Evolutionary conservation across 306 rosid genomes (phyloP).

Genomic region (Gastrolobium bilobum): DNA sequence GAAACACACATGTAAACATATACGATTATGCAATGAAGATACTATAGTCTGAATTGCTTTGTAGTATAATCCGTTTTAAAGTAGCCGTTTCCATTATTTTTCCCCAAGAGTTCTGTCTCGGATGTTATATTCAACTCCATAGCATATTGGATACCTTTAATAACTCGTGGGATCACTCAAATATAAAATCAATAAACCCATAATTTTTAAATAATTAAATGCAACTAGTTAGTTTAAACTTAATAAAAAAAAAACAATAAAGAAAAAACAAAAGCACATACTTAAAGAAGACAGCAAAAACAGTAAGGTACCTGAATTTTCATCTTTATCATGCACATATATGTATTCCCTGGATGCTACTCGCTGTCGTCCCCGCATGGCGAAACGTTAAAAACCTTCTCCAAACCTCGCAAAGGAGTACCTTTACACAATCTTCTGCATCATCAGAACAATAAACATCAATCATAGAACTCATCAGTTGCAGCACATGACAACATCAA

Average conservation of each 20-base stretch:
- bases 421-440: constrained; percentile 46
- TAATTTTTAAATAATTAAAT: neutral
- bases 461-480: constrained; percentile 12
- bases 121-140: constrained; percentile 24
- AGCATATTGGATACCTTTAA: constrained; percentile 10
- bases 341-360: constrained; percentile 60
- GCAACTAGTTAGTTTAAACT: constrained; percentile 35
- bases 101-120: constrained; percentile 8
- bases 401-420: constrained; percentile 40
- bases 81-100: neutral
- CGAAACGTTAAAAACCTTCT: constrained; percentile 51
- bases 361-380: constrained; percentile 85
- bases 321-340: constrained; percentile 60
- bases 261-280: constrained; percentile 10
- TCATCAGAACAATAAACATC: constrained; percentile 22
- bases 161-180: constrained; percentile 29
- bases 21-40: constrained; percentile 3
- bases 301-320: constrained; percentile 56
- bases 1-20: neutral
- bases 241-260: neutral
- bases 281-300: constrained; percentile 25
- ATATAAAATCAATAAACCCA: constrained; percentile 30
- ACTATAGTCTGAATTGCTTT: constrained; percentile 13
- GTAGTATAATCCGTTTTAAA: neutral
- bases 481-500: constrained; percentile 5